Percentiles rank a stretch among this genome's conserved stretches.
Conservation (phyloP, 176 grass and related monocot species). For the Rhynchospora tenuis region DNA sequence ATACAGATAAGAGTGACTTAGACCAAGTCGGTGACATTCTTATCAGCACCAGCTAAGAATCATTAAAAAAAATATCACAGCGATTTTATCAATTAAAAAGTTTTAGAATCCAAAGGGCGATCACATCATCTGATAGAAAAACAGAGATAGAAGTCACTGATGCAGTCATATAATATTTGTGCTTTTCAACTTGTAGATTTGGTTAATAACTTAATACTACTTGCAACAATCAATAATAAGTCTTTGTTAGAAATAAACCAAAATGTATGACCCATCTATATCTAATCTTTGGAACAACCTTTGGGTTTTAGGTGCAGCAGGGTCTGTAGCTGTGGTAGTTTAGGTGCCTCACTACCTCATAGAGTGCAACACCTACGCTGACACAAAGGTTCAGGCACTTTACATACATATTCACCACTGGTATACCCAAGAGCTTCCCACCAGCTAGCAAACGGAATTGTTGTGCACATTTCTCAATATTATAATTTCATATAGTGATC, state of each 20-base stretch:
- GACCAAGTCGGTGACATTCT: neutral
- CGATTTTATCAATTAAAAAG: neutral
- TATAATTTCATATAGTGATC: too few relatives aligned
- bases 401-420: slow-evolving; percentile 84
- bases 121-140: neutral
- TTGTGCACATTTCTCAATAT: too few relatives aligned
- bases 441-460: slow-evolving; percentile 26
- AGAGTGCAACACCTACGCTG: slow-evolving; percentile 69
- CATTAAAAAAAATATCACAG: neutral
- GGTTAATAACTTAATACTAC: neutral
- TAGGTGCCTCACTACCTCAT: slow-evolving; percentile 67
- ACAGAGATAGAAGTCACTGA: neutral
- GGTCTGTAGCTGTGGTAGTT: slow-evolving; percentile 87
- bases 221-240: neutral
- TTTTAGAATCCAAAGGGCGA: neutral
- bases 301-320: slow-evolving; percentile 34
- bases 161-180: neutral
- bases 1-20: neutral
- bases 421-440: slow-evolving; percentile 67
- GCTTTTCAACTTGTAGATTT: neutral
- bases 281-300: slow-evolving; percentile 64
- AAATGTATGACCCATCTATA: slow-evolving; percentile 45
- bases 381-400: slow-evolving; percentile 73
- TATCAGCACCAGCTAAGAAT: neutral
- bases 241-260: neutral